These are phyloP conservation scores for Boletellus deceptivus DNA, from an alignment of 1,284 basidiomycete genomes.

Conservation along the genomic window DNA sequence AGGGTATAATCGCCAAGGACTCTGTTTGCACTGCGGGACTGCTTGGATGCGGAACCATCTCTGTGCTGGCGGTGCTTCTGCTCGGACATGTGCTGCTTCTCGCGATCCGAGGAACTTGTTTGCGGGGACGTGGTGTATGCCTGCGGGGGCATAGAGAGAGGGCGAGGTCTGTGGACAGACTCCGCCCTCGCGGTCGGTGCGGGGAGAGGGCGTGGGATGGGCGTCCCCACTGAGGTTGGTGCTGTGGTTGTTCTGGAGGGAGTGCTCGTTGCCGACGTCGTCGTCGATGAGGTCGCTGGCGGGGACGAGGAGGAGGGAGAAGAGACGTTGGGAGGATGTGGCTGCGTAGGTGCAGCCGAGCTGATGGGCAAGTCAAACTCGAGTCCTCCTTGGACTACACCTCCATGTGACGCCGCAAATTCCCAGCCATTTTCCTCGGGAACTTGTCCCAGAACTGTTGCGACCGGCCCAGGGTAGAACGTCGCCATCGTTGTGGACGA, in stretches of 20 bases:
- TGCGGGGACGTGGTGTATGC: conserved; percentile 37
- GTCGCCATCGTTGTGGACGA: conserved; percentile 34
- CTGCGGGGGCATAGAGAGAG: conserved; percentile 69
- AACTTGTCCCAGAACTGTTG: conserved; percentile 26
- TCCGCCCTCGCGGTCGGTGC: conserved; percentile 20
- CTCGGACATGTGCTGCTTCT: conserved; percentile 32
- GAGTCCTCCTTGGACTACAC: conserved; percentile 48
- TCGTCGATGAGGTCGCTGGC: conserved; percentile 10
- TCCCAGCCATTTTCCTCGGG: conserved; percentile 35
- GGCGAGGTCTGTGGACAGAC: conserved; percentile 48
- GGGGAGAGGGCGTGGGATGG: conserved; percentile 28
- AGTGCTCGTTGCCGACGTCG: conserved; percentile 9
- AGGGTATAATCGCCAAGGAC: conserved; percentile 93
- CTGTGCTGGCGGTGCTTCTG: conserved; percentile 34
- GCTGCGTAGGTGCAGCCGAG: conserved; percentile 19
- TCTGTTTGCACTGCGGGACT: conserved; percentile 49
- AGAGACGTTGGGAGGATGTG: conserved; percentile 19
- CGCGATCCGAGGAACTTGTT: conserved; percentile 34
- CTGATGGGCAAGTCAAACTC: conserved; percentile 53
- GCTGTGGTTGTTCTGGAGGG: conserved; percentile 1
- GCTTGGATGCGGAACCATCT: conserved; percentile 31
- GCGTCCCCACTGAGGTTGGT: conserved; percentile 16
- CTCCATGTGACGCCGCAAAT: conserved; percentile 56
- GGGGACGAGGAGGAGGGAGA: conserved; percentile 16
- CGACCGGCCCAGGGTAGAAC: conserved; percentile 35